Conservation (phyloP, 306 rosid genomes). For the Betula pendula region DNA sequence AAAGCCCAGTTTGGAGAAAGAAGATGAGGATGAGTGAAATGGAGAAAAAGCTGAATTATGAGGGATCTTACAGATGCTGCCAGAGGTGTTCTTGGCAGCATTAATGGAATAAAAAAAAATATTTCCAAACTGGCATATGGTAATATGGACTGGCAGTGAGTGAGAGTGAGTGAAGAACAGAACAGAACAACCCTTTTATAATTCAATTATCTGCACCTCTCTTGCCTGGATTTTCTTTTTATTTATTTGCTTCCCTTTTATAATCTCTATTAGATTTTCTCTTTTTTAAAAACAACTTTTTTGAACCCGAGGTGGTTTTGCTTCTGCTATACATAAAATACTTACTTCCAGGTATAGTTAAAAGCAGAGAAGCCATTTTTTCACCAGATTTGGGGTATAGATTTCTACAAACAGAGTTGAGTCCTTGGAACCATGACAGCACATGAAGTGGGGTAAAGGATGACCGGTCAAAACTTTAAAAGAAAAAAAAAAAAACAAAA, state of each 20-base stretch:
- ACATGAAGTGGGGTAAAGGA: constrained; percentile 41
- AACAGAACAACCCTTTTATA: constrained; percentile 47
- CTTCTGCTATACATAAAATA: constrained; percentile 37
- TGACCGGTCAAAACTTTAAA: constrained; percentile 46
- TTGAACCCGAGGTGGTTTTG: constrained; percentile 60
- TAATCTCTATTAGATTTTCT: constrained; percentile 21
- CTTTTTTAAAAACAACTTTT: constrained; percentile 29
- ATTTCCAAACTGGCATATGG: constrained; percentile 52
- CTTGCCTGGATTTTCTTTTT: constrained; percentile 41
- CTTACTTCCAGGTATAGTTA: constrained; percentile 42
- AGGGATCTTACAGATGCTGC: constrained; percentile 60
- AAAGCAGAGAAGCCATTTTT: constrained; percentile 36
- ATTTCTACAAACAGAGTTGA: constrained; percentile 31
- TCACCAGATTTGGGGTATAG: constrained; percentile 60
- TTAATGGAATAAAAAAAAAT: constrained; percentile 25
- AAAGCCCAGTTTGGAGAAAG: constrained; percentile 14
- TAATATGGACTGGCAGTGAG: constrained; percentile 53
- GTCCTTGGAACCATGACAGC: constrained; percentile 35
- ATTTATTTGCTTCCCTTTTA: constrained; percentile 9
- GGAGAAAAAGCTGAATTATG: constrained; percentile 22
- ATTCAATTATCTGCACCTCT: constrained; percentile 28
- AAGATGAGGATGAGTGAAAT: constrained; percentile 25
- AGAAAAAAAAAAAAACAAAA: background rate
- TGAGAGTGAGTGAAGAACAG: constrained; percentile 67
- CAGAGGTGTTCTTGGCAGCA: constrained; percentile 64